A percentile compares a stretch with the other conserved stretches of the same genome.
Evolutionary conservation across 1,139 yeast species (phyloP).

Genomic region (Candida tunisiensis): DNA sequence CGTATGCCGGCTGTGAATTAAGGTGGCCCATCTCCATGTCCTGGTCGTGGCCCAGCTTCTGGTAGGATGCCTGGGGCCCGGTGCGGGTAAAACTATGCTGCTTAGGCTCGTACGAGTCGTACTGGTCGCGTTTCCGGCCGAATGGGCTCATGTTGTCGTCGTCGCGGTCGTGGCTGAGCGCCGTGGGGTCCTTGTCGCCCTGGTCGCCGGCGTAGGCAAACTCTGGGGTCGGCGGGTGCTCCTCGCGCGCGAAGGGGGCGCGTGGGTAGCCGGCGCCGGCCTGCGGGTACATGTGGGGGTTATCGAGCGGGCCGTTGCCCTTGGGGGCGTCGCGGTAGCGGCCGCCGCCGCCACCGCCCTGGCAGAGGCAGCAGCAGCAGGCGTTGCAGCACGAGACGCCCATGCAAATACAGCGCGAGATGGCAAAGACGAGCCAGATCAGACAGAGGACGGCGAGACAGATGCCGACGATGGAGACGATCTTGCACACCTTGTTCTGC

Average conservation of each 20-base stretch:
- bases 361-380: conserved; percentile 27
- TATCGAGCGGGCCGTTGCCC: neutral
- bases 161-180: neutral
- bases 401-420: conserved; percentile 24
- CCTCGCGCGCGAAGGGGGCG: conserved; percentile 3
- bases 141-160: too few relatives aligned
- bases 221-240: conserved; percentile 4
- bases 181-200: conserved; percentile 4
- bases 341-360: conserved; percentile 5
- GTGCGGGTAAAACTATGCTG: neutral
- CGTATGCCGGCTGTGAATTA: conserved; percentile 1
- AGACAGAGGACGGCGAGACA: conserved; percentile 28
- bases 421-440: conserved; percentile 24
- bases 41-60: conserved; percentile 1
- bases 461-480: conserved; percentile 63
- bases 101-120: too few relatives aligned
- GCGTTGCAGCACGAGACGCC: conserved; percentile 24
- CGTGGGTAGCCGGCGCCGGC: conserved; percentile 3
- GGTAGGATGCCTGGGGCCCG: neutral
- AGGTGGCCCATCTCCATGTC: conserved; percentile 7
- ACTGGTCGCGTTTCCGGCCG: too few relatives aligned
- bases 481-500: conserved; percentile 60
- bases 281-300: neutral
- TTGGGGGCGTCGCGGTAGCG: conserved; percentile 3
- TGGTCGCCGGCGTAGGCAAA: conserved; percentile 9